Evolutionary conservation across 176 grass and related monocot genomes (phyloP).

Genomic region (Lolium perenne): DNA sequence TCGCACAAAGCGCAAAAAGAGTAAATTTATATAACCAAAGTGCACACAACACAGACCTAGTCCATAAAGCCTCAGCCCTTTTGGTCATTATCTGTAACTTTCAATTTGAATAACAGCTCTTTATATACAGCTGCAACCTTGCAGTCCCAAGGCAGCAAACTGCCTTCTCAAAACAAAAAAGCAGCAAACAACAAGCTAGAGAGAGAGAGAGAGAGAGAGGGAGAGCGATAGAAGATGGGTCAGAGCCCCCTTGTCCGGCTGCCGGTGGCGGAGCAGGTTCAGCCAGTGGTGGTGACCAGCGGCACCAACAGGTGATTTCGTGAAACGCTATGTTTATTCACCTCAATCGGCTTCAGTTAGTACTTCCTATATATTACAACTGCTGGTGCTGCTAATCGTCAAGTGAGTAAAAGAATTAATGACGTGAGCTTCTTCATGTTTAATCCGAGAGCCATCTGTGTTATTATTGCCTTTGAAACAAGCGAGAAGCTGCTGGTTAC

Average conservation of each 20-base stretch:
- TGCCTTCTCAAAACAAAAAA: background rate
- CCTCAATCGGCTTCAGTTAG: background rate
- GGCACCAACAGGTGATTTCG: slow-evolving; percentile 3
- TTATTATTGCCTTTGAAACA: background rate
- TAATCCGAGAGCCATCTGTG: background rate
- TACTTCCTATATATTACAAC: background rate
- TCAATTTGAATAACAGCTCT: background rate
- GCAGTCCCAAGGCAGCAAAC: slow-evolving; percentile 15
- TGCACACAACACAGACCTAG: too few species aligned
- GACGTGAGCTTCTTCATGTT: slow-evolving; percentile 1
- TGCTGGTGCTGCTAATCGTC: background rate
- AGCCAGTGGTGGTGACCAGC: background rate
- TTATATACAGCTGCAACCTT: slow-evolving; percentile 12
- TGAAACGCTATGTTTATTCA: background rate
- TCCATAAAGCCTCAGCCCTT: too few species aligned
- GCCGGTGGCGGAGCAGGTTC: background rate
- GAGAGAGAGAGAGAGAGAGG: background rate
- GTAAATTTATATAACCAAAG: too few species aligned
- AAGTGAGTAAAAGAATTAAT: background rate
- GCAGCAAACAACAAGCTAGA: background rate
- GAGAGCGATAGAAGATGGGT: background rate
- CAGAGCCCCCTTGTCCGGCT: background rate
- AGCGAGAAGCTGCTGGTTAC: background rate
- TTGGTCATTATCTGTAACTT: too few species aligned
- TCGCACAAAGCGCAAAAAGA: too few species aligned